These are phyloP conservation scores for Fusarium hainanense DNA, from an alignment of 2,329 filamentous ascomycete species.

Conservation along the genomic window DNA sequence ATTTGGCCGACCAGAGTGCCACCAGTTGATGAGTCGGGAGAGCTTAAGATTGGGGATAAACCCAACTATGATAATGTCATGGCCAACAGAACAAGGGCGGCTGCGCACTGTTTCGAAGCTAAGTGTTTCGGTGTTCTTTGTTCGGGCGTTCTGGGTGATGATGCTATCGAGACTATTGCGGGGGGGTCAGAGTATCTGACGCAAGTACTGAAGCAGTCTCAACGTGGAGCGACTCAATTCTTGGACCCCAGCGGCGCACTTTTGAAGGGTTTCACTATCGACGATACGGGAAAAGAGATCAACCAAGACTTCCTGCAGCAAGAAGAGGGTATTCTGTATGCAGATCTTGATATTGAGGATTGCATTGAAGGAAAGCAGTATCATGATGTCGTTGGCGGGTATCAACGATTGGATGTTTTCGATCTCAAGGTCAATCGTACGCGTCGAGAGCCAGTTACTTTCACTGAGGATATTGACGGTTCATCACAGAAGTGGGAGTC, in stretches of 20 bases:
- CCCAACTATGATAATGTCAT: slow-evolving; percentile 64
- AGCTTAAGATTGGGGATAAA: background rate
- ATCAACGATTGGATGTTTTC: slow-evolving; percentile 66
- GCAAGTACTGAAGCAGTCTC: slow-evolving; percentile 51
- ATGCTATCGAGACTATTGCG: slow-evolving; percentile 52
- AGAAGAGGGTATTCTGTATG: slow-evolving; percentile 62
- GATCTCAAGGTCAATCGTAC: slow-evolving; percentile 59
- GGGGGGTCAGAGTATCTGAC: slow-evolving; percentile 46
- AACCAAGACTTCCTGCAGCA: slow-evolving; percentile 54
- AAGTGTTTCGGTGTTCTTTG: slow-evolving; percentile 67
- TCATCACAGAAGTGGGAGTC: background rate
- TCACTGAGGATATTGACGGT: background rate
- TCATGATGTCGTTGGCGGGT: slow-evolving; percentile 66
- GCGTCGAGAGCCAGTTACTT: slow-evolving; percentile 50
- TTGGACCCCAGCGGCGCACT: slow-evolving; percentile 61
- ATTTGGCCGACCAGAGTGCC: slow-evolving; percentile 61
- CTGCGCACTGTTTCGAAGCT: slow-evolving; percentile 68
- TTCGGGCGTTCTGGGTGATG: slow-evolving; percentile 55
- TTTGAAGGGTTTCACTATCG: slow-evolving; percentile 52
- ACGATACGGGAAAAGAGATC: slow-evolving; percentile 36
- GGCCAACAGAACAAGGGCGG: slow-evolving; percentile 63
- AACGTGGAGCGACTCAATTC: slow-evolving; percentile 61
- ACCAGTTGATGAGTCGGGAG: accelerated
- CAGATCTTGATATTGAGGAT: slow-evolving; percentile 60
- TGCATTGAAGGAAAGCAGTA: slow-evolving; percentile 68